Evolutionary conservation across 305 asterid genomes (phyloP).

Genomic region (Solanum hybrid): DNA sequence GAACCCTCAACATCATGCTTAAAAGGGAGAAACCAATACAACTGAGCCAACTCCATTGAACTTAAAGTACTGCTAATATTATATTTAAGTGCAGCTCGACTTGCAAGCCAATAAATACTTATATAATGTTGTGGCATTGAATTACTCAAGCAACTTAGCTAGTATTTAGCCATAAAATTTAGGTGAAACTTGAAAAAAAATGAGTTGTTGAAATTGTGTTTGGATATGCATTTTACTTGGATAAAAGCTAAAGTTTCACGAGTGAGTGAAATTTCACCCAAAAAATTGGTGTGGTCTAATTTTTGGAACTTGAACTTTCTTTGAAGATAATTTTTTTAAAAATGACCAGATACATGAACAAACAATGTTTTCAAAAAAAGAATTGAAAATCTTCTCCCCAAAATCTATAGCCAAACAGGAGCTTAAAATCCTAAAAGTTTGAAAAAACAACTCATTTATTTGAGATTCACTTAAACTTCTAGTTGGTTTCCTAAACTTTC

Average conservation of each 20-base stretch:
- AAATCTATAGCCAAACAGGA: not conserved
- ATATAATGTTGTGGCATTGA: not conserved
- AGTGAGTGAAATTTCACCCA: not conserved
- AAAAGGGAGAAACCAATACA: not conserved
- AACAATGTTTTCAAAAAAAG: not conserved
- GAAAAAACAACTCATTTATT: not conserved
- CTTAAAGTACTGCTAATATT: not conserved
- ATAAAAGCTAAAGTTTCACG: not conserved
- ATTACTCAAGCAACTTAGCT: not conserved
- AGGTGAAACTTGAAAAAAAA: not conserved
- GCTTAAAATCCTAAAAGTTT: not conserved
- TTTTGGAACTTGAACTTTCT: not conserved
- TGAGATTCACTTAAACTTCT: not conserved
- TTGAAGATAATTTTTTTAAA: not conserved
- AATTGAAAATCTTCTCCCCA: not conserved
- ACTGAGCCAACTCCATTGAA: not conserved
- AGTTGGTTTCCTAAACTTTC: not conserved
- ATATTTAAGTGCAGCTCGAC: not conserved
- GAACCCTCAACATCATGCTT: not conserved
- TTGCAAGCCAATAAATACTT: not conserved
- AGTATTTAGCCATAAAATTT: not conserved
- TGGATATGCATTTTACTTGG: not conserved
- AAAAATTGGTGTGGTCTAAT: not conserved
- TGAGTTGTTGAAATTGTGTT: not conserved
- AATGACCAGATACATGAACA: not conserved